Percentiles rank a stretch among this genome's conserved stretches.
Conservation (phyloP, 208 protist species). For the Phytomonas sp. region DNA sequence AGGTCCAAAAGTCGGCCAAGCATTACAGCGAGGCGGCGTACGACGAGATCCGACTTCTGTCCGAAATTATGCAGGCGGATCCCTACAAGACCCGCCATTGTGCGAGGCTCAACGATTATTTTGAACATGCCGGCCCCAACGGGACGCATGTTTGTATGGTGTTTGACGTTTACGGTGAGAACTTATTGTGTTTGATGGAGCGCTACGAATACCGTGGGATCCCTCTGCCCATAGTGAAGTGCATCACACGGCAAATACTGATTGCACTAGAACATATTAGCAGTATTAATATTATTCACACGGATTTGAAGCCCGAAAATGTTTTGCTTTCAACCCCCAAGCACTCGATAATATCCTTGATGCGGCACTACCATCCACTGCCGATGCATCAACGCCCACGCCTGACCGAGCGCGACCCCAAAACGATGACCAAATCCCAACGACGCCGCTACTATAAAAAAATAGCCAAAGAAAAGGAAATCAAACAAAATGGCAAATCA, state of each 20-base stretch:
- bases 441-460: conserved; percentile 89
- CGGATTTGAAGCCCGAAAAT: conserved; percentile 96
- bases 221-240: conserved; percentile 91
- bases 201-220: conserved; percentile 93
- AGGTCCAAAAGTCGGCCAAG: conserved; percentile 72
- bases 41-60: conserved; percentile 75
- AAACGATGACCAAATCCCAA: conserved; percentile 90
- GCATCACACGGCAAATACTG: conserved; percentile 86
- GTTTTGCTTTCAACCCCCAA: conserved; percentile 85
- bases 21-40: conserved; percentile 77
- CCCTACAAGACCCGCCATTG: conserved; percentile 58
- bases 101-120: conserved; percentile 82
- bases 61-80: conserved; percentile 76
- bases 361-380: conserved; percentile 71
- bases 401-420: conserved; percentile 74
- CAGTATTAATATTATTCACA: conserved; percentile 94
- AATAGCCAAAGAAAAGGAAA: conserved; percentile 43
- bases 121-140: conserved; percentile 83
- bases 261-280: conserved; percentile 93
- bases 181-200: conserved; percentile 94
- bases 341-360: conserved; percentile 79
- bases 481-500: background rate
- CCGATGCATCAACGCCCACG: conserved; percentile 64
- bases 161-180: conserved; percentile 95
- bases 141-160: conserved; percentile 95